Evolutionary conservation across 2,329 filamentous ascomycete species (phyloP), one percentile per base, ranked within the genome.

Genomic region (Phialemoniopsis sp.): DNA sequence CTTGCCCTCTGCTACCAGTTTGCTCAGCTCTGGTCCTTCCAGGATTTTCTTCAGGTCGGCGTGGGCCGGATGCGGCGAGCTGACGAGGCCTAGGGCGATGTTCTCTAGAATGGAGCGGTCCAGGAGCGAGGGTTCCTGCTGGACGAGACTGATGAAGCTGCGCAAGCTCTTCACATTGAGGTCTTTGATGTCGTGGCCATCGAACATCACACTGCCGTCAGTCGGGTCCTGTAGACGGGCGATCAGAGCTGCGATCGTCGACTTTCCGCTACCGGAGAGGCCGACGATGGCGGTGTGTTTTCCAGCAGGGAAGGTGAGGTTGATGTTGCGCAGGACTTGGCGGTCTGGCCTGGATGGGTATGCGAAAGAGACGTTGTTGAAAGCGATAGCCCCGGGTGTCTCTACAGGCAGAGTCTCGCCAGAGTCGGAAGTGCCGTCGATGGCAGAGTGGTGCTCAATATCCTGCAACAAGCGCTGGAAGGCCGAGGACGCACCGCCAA

Each of bases 401-500:
- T 46, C 70, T 58, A 19, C 62, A 57, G 38, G 70, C 53, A 51
- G 74, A 59, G 52, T 76, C 62, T 55, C 42, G 13, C 62, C 63
- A 1, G 50, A 41, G 2, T 58, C 55, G 1, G 60, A 59, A 2
- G 58, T 58, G 10, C 57, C 57, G 38, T 77, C 68, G 36, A 78
- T 77, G 26, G 43, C 36, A 4, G 68, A 63, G 12, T 63, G 60
- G 5, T 67, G 66, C 13, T 80, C 68, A 36, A 85, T 80, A 33
- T 82, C 79, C 28, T 69, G 62, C 13, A 67, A 66, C 6, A 87
- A 59, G 36, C 80, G 78, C 40, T 72, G 59, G 47, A 76, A 86
- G 1, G 80, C 61, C 2, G 76, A 68, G 3, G 76, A 68, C 1
- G 80, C 79, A 26, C 72, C 66, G 2, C 74, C 73, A 26, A 85